These are phyloP conservation scores for Colletotrichum sp. DNA, from an alignment of 2,329 filamentous ascomycete genomes.

Conservation along the genomic window DNA sequence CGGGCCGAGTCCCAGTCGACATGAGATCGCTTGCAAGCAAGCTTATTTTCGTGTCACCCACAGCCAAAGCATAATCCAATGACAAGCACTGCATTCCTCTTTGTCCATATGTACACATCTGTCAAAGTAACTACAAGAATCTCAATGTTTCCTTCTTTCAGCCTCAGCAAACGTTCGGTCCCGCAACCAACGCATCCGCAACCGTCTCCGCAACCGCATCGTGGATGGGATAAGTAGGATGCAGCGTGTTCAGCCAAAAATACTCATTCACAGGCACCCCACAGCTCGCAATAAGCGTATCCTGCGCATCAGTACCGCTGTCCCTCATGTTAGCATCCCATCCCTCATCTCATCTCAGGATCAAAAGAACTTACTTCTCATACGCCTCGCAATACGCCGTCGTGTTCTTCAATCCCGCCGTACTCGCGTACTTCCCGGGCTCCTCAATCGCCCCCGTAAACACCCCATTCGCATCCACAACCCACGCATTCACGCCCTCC, in stretches of 20 bases:
- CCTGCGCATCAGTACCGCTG: constrained; percentile 49
- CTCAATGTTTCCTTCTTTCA: neutral
- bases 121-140: neutral
- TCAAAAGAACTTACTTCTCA: constrained; percentile 47
- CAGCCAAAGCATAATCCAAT: neutral
- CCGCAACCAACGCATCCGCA: constrained; percentile 39
- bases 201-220: constrained; percentile 61
- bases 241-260: constrained; percentile 68
- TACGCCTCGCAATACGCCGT: constrained; percentile 61
- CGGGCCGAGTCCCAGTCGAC: neutral
- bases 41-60: neutral
- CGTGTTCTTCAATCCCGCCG: constrained; percentile 57
- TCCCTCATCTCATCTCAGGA: neutral
- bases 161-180: constrained; percentile 40
- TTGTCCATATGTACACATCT: neutral
- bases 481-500: constrained; percentile 52
- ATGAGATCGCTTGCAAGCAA: neutral
- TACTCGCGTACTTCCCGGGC: constrained; percentile 53
- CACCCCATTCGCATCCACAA: constrained; percentile 57
- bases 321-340: neutral
- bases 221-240: constrained; percentile 69
- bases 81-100: neutral
- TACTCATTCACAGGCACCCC: constrained; percentile 64
- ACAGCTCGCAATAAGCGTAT: constrained; percentile 51
- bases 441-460: constrained; percentile 59